These are phyloP conservation scores for Somion occarium DNA, from an alignment of 1,284 basidiomycete species.

Conservation along the genomic window DNA sequence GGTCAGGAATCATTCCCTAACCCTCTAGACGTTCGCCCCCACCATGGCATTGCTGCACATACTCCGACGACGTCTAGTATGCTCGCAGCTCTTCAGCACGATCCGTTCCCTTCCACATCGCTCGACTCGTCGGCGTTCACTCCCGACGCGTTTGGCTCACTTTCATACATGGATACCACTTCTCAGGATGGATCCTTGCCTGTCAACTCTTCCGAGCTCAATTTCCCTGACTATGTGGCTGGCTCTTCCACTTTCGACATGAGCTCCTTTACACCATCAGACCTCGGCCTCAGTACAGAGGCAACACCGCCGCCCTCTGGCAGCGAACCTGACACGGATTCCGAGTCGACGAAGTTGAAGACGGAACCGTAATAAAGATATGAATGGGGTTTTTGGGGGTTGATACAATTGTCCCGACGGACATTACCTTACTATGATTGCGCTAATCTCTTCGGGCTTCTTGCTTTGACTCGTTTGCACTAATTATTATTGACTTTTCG, in stretches of 20 bases:
- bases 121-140: constrained; percentile 62
- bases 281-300: constrained; percentile 54
- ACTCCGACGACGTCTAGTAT: constrained; percentile 84
- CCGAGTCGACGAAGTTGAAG: constrained; percentile 45
- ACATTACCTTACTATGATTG: constrained; percentile 13
- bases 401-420: constrained; percentile 9
- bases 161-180: constrained; percentile 72
- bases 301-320: constrained; percentile 37
- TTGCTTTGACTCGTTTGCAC: constrained; percentile 18
- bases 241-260: constrained; percentile 61
- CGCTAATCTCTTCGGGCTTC: constrained; percentile 17
- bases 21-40: constrained; percentile 47
- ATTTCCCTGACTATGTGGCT: constrained; percentile 64
- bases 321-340: constrained; percentile 51
- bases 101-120: constrained; percentile 56
- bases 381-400: not conserved
- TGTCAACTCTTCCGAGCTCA: constrained; percentile 49
- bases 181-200: constrained; percentile 40
- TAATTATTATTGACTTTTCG: constrained; percentile 24
- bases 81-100: constrained; percentile 77
- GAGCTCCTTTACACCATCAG: constrained; percentile 55
- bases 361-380: constrained; percentile 13
- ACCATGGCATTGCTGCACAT: constrained; percentile 49
- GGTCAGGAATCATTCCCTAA: constrained; percentile 68
- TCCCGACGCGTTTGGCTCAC: constrained; percentile 59